A percentile compares a stretch with the other conserved stretches of the same genome.
Evolutionary conservation across 2,329 filamentous ascomycete species (phyloP).

Genomic region (Aspergillus uvarum): DNA sequence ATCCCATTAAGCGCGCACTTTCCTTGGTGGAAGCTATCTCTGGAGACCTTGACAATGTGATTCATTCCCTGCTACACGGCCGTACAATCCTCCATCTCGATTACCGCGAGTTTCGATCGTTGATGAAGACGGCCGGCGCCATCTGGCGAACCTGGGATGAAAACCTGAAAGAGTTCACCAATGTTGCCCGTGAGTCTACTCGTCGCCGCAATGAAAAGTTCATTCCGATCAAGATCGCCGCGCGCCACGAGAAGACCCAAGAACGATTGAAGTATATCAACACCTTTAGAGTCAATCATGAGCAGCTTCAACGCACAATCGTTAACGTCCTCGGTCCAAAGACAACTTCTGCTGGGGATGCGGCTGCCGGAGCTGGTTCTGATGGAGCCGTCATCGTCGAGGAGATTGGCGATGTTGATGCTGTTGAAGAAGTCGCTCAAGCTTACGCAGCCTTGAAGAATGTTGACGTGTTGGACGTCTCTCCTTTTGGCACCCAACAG

Average conservation of each 20-base stretch:
- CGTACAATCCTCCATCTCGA: slow-evolving; percentile 87
- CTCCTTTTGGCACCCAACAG: slow-evolving; percentile 79
- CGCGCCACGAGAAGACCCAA: slow-evolving; percentile 84
- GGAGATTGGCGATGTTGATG: slow-evolving; percentile 95
- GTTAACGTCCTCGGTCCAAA: slow-evolving; percentile 90
- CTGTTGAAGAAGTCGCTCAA: slow-evolving; percentile 91
- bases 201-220: slow-evolving; percentile 94
- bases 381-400: slow-evolving; percentile 74
- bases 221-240: slow-evolving; percentile 93
- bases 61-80: slow-evolving; percentile 83
- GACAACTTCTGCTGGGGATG: slow-evolving; percentile 56
- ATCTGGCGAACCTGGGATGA: slow-evolving; percentile 96
- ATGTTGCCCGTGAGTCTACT: slow-evolving; percentile 92
- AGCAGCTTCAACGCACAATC: slow-evolving; percentile 94
- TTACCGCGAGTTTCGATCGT: slow-evolving; percentile 80
- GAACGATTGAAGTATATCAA: slow-evolving; percentile 88
- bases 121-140: slow-evolving; percentile 79
- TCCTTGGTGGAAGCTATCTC: slow-evolving; percentile 97
- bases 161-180: slow-evolving; percentile 95
- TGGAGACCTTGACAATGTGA: slow-evolving; percentile 79
- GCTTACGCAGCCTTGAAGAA: slow-evolving; percentile 93
- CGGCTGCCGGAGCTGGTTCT: slow-evolving; percentile 39
- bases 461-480: slow-evolving; percentile 91
- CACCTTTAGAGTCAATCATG: slow-evolving; percentile 94
- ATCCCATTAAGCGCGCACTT: slow-evolving; percentile 86